These are phyloP conservation scores for Primulina huaijiensis DNA, from an alignment of 257 asterid species.

Conservation along the genomic window DNA sequence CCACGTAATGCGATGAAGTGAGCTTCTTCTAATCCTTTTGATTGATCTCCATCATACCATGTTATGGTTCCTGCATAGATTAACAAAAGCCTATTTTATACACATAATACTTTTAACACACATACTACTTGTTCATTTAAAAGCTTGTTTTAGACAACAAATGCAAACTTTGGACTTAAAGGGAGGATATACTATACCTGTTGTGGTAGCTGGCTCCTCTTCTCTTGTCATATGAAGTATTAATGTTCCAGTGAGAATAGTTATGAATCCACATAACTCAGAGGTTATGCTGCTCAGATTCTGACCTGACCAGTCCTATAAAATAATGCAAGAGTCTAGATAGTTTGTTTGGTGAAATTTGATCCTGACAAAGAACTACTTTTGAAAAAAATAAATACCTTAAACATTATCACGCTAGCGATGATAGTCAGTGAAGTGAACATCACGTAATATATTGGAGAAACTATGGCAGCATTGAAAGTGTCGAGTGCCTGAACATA, in stretches of 20 bases:
- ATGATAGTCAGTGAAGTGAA: slow-evolving; percentile 79
- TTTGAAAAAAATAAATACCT: slow-evolving; percentile 39
- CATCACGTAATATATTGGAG: slow-evolving; percentile 87
- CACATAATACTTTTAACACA: neutral
- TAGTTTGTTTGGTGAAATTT: neutral
- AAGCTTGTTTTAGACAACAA: neutral
- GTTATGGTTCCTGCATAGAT: slow-evolving; percentile 48
- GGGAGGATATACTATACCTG: slow-evolving; percentile 35
- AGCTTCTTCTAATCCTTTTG: slow-evolving; percentile 51
- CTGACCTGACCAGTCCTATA: slow-evolving; percentile 86
- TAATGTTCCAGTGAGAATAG: slow-evolving; percentile 68
- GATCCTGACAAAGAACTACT: neutral
- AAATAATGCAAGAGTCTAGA: slow-evolving; percentile 7
- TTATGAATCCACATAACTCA: slow-evolving; percentile 66
- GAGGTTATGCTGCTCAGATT: slow-evolving; percentile 58
- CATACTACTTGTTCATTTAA: neutral
- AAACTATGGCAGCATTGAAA: slow-evolving; percentile 77
- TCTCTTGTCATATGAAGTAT: slow-evolving; percentile 77
- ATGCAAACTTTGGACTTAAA: neutral
- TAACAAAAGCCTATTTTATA: neutral
- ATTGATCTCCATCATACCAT: slow-evolving; percentile 61
- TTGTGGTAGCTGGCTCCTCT: slow-evolving; percentile 49
- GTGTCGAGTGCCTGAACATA: slow-evolving; percentile 76
- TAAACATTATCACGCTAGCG: slow-evolving; percentile 90
- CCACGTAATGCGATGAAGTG: slow-evolving; percentile 54